Base-by-base conservation (phyloP, 1,284 basidiomycete genomes). In the Omphalotus olearius region DNA sequence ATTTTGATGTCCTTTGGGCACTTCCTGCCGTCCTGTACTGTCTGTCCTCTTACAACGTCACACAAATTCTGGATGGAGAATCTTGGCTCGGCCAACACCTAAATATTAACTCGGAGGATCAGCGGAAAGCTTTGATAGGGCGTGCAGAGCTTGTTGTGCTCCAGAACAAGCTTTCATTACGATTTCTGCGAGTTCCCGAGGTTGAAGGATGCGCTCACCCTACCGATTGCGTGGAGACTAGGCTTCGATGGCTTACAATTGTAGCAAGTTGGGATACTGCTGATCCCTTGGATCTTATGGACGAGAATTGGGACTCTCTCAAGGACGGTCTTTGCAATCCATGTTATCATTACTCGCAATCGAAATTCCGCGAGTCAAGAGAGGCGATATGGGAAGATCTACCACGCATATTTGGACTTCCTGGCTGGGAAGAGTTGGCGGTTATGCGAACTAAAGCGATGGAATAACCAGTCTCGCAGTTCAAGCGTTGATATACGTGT, bases 361-460 rank as follows among this genome's bases (percentile, higher is more conserved):
- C 36, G 26, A 43, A 49, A 11, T 56, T 57, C 45, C 40, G 52
- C 18, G 49, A 53, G 18, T 60, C 62, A 6, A 59, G 60, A 47
- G 44, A 59, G 46, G 52, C 50, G 23, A 59, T 69, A 56, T 68
- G 66, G 68, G 53, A 54, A 4, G 54, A 56, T 44, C 43, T 68
- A 36, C 68, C 65, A 0, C 47, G 47, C 2, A 60, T 63, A 38
- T 67, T 67, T 47, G 61, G 60, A 7, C 49, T 67, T 4, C 59
- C 57, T 5, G 42, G 49, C 11, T 68, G 67, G 66, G 59, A 60
- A 17, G 58, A 57, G n/a, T 57, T 69, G 55, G 63, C 66, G 54
- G 48, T 41, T 20, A 39, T 52, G 47, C 26, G 42, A n/a, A 33
- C 20, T 10, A 20, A 51, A 46, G 39, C 49, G n/a, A 54, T 54